Conservation (phyloP, 768 basidiomycete genomes). For the Cyathus striatus region DNA sequence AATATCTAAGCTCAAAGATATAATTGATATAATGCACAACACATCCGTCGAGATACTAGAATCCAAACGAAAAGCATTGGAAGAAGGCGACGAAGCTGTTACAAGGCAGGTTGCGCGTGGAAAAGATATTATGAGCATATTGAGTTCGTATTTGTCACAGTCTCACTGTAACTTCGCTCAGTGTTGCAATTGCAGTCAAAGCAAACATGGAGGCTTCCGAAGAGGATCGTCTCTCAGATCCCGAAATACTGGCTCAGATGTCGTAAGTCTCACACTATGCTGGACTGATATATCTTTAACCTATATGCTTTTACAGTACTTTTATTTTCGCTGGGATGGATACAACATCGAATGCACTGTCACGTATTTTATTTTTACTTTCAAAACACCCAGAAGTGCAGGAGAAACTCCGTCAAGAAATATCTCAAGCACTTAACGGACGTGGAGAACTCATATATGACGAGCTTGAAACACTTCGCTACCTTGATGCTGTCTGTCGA, state of each 20-base stretch:
- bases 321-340: constrained; percentile 16
- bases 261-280: constrained; percentile 11
- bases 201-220: constrained; percentile 29
- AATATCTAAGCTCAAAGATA: constrained; percentile 18
- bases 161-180: background rate
- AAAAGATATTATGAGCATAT: constrained; percentile 42
- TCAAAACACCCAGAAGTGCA: constrained; percentile 31
- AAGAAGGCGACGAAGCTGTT: constrained; percentile 28
- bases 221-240: constrained; percentile 23
- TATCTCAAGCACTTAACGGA: constrained; percentile 17
- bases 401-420: constrained; percentile 29
- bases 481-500: constrained; percentile 26
- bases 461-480: constrained; percentile 18
- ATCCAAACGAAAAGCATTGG: constrained; percentile 28
- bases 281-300: background rate
- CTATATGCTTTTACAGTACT: constrained; percentile 9
- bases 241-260: constrained; percentile 35
- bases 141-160: constrained; percentile 23
- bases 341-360: constrained; percentile 28
- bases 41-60: constrained; percentile 28
- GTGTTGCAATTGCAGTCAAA: constrained; percentile 22
- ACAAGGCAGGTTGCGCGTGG: constrained; percentile 28
- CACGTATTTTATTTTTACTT: constrained; percentile 30
- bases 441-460: constrained; percentile 16
- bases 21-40: constrained; percentile 28